Conservation (phyloP, 2,329 filamentous ascomycete species). For the Ascochyta rabiei region DNA sequence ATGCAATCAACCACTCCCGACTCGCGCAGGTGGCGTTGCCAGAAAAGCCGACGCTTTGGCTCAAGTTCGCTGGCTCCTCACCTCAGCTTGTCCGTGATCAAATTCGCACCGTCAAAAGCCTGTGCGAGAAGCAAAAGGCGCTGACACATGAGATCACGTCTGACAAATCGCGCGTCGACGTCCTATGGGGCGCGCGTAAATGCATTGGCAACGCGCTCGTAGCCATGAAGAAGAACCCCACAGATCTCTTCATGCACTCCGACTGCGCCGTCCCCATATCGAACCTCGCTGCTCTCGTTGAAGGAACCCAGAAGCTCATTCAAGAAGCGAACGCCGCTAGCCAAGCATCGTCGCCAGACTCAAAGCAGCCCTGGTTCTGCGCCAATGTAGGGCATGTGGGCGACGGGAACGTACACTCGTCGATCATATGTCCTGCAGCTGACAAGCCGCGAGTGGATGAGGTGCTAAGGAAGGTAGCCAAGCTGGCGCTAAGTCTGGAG, state of each 20-base stretch:
- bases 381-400: constrained; percentile 73
- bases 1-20: constrained; percentile 68
- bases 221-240: constrained; percentile 63
- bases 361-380: constrained; percentile 34
- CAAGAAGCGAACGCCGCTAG: constrained; percentile 32
- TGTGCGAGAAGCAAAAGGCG: constrained; percentile 62
- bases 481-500: constrained; percentile 79
- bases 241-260: constrained; percentile 72
- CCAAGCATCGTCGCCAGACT: neutral
- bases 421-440: constrained; percentile 35
- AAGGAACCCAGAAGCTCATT: constrained; percentile 72
- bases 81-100: constrained; percentile 73
- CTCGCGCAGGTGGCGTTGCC: constrained; percentile 63
- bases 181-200: constrained; percentile 77
- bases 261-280: constrained; percentile 80
- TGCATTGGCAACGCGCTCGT: constrained; percentile 74
- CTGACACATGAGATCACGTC: constrained; percentile 70
- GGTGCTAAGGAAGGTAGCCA: constrained; percentile 66
- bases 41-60: constrained; percentile 72
- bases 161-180: constrained; percentile 64
- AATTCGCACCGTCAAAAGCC: constrained; percentile 66
- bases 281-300: constrained; percentile 72
- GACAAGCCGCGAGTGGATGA: constrained; percentile 33
- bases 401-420: constrained; percentile 58
- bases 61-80: constrained; percentile 71